Evolutionary conservation across 176 grass and related monocot genomes (phyloP).

Genomic region (Hordeum marinum): DNA sequence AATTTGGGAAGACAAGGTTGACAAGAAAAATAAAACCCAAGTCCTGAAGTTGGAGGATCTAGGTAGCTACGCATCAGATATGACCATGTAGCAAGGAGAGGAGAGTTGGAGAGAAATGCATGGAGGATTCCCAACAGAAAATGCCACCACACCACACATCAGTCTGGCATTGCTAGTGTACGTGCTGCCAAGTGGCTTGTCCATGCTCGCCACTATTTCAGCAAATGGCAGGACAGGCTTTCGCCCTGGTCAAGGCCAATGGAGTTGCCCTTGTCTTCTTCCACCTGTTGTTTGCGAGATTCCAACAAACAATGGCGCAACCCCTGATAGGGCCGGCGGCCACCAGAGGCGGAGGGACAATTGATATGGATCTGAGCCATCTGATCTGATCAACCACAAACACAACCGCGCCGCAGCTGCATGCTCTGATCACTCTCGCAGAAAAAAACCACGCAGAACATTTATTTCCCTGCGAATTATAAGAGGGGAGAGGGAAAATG

Average conservation of each 20-base stretch:
- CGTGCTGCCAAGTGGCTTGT: conserved; percentile 53
- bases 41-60: background rate
- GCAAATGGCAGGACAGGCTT: conserved; percentile 7
- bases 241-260: conserved; percentile 39
- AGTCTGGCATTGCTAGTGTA: background rate
- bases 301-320: conserved; percentile 17
- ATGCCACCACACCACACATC: conserved; percentile 12
- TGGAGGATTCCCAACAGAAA: background rate
- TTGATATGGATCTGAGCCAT: conserved; percentile 36
- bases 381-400: conserved; percentile 19
- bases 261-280: conserved; percentile 37
- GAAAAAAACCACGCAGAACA: background rate
- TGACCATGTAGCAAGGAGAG: background rate
- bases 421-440: background rate
- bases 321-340: background rate
- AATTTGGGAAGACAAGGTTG: too few relatives aligned
- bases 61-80: background rate
- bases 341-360: conserved; percentile 36
- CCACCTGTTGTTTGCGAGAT: conserved; percentile 36
- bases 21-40: background rate
- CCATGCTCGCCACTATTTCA: conserved; percentile 47
- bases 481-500: background rate
- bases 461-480: background rate
- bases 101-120: background rate
- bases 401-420: background rate